phyloP scores from a whole-genome alignment of 2,329 filamentous ascomycete species.

The Elsinoe necatrix region DNA sequence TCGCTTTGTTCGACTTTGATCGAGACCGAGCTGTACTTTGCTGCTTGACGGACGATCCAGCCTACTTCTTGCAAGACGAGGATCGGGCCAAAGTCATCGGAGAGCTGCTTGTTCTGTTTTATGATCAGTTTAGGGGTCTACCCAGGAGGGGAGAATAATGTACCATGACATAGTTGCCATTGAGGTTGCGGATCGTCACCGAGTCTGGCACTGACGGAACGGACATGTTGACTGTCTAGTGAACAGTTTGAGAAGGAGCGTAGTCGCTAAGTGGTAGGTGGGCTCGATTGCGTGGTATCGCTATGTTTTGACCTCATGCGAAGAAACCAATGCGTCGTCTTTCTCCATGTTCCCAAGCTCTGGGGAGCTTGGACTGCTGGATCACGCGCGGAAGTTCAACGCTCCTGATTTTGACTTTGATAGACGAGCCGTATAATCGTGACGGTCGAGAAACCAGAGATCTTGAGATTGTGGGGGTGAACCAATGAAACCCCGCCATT shows the following conservation, averaged over 20 bases:
- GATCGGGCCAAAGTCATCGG: conserved; percentile 58
- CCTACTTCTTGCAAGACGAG: conserved; percentile 44
- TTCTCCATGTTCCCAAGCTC: not conserved
- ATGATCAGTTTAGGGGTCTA: not conserved
- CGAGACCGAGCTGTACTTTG: conserved; percentile 60
- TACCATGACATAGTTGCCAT: conserved; percentile 61
- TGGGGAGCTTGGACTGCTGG: not conserved
- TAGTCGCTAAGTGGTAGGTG: not conserved
- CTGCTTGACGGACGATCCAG: conserved; percentile 39
- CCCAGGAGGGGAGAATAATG: not conserved
- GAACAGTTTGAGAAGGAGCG: not conserved
- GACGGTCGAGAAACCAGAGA: conserved; percentile 4
- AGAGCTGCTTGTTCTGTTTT: conserved; percentile 63
- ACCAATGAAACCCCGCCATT: conserved; percentile 8
- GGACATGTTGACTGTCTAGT: conserved; percentile 45
- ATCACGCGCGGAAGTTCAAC: conserved; percentile 1
- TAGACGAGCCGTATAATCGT: not conserved
- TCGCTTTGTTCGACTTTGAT: conserved; percentile 49
- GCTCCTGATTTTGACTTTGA: not conserved
- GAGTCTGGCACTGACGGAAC: conserved; percentile 63
- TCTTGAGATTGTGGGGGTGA: conserved; percentile 1
- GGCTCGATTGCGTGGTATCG: not conserved
- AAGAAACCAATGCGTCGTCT: no score
- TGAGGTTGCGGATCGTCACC: conserved; percentile 59
- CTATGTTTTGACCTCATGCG: not conserved